These are phyloP conservation scores for Phialophora macrospora DNA, from an alignment of 2,329 filamentous ascomycete species.

Conservation along the genomic window DNA sequence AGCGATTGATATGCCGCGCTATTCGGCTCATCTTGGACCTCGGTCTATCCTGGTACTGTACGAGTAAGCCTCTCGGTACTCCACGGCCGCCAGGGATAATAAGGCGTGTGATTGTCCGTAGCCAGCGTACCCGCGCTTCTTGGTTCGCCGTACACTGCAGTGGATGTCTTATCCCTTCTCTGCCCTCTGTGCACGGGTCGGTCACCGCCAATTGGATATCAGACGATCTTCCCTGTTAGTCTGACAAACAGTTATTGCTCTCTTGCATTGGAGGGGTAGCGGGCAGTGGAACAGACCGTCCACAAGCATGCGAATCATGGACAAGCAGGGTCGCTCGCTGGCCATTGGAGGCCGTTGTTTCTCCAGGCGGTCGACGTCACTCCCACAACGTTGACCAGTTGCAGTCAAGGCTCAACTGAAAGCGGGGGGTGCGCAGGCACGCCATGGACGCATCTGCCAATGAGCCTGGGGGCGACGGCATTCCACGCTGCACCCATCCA, in stretches of 20 bases:
- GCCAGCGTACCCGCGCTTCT: neutral
- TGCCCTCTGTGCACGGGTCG: neutral
- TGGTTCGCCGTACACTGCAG: neutral
- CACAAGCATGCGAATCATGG: neutral
- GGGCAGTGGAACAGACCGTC: neutral
- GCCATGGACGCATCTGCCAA: neutral
- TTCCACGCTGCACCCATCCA: slow-evolving; percentile 4
- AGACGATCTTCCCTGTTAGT: neutral
- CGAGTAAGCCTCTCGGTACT: no score
- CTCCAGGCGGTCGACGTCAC: neutral
- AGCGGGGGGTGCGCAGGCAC: neutral
- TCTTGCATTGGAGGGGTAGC: neutral
- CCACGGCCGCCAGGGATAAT: slow-evolving; percentile 1
- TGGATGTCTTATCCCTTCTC: neutral
- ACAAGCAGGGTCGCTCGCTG: neutral
- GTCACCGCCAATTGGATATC: neutral
- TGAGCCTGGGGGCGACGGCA: slow-evolving; percentile 2
- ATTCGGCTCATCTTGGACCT: neutral
- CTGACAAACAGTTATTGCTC: neutral
- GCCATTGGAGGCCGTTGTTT: neutral
- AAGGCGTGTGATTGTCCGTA: neutral
- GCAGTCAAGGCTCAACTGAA: neutral
- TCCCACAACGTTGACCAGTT: neutral
- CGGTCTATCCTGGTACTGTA: neutral
- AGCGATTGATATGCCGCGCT: neutral